These are phyloP conservation scores for Suillus variegatus DNA, from an alignment of 768 basidiomycete species.

Conservation along the genomic window DNA sequence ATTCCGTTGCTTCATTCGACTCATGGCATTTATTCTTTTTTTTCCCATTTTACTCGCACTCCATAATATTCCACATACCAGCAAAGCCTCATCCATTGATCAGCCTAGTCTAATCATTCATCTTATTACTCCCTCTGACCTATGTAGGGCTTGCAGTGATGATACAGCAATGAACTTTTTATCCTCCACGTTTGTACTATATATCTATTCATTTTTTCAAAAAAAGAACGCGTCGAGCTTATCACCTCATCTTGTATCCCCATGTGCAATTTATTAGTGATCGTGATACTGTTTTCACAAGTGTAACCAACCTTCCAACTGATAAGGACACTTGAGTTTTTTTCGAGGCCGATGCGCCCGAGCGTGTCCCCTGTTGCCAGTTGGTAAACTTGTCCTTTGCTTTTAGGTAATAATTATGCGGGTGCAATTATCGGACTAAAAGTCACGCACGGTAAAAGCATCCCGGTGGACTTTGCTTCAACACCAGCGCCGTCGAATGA, in stretches of 20 bases:
- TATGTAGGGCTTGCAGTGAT: slow-evolving; percentile 12
- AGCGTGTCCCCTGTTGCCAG: background rate
- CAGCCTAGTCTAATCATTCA: slow-evolving; percentile 31
- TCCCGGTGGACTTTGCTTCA: background rate
- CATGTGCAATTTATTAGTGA: slow-evolving; percentile 4
- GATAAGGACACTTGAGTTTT: background rate
- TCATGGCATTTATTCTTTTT: slow-evolving; percentile 15
- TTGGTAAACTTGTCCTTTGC: background rate
- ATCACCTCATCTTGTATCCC: background rate
- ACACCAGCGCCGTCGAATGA: slow-evolving; percentile 25
- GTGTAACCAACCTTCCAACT: background rate
- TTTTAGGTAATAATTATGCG: slow-evolving; percentile 6
- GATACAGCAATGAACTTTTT: background rate
- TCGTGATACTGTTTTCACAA: background rate
- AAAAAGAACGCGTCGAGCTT: background rate
- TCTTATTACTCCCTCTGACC: slow-evolving; percentile 24
- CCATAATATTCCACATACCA: slow-evolving; percentile 30
- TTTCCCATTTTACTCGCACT: slow-evolving; percentile 17
- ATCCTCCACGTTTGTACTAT: background rate
- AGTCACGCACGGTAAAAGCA: background rate
- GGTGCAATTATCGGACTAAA: slow-evolving; percentile 3
- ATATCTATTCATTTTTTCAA: background rate
- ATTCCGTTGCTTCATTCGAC: slow-evolving; percentile 8
- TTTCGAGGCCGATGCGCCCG: background rate
- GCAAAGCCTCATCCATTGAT: slow-evolving; percentile 20